Evolutionary conservation across 2,329 filamentous ascomycete species (phyloP), one percentile per base, ranked within the genome.

Genomic region (Aspergillus sp.): DNA sequence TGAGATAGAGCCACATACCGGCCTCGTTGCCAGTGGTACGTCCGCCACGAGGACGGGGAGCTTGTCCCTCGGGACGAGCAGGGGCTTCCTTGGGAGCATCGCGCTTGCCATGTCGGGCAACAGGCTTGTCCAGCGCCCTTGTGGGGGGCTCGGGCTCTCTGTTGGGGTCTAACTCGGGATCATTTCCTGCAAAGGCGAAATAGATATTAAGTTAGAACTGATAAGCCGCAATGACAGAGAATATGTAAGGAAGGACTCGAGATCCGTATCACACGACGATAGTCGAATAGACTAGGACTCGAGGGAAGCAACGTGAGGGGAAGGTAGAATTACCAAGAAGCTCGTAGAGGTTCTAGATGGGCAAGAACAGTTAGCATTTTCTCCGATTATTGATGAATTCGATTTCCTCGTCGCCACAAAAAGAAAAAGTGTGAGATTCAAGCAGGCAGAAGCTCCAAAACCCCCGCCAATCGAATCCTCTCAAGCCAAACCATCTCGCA

Each of bases 291-390:
- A 56, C 35, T 23, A 21, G 47, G 51, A 41, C 21, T 47, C 23
- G 43, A 17, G 35, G 31, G 9, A 31, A 49, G 39, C 17, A 40
- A 52, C n/a, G 51, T 27, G 35, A 31, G 61, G 58, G 61, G 57
- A 66, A 66, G 66, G 63, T 62, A 56, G 57, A 65, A 67, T 67
- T 96, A 98, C 95, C 93, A 86, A 99, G 91, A 83, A 96, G 89
- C 86, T 95, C 93, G 86, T 90, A 98, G 76, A 90, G 88, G 86
- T 99, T 99, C 95, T 98, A 72, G 19, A 50, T 68, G 37, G 48
- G 47, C 65, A 61, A 55, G 19, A 55, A 48, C 61, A 60, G 68
- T 82, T 68, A 83, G 78, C 68, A 56, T 58, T 45, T 47, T 46
- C 33, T 50, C 15, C 27, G 15, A 35, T 41, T n/a, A n/a, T 41